Conservation (phyloP, 805 yeast species). For the Yarrowia divulgata region DNA sequence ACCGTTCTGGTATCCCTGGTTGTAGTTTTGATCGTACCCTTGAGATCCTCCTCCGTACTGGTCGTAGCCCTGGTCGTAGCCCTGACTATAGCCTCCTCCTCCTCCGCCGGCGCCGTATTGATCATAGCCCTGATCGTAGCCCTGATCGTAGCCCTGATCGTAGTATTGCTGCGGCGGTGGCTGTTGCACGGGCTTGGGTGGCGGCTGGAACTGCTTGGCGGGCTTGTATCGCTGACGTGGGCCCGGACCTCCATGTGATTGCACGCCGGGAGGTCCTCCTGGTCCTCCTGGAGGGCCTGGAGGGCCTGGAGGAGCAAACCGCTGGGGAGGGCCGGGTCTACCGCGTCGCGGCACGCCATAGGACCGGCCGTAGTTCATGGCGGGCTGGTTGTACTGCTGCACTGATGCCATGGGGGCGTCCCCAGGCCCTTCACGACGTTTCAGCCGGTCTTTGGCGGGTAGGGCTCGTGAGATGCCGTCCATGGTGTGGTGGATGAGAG, state of each 20-base stretch:
- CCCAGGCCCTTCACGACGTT: conserved; percentile 33
- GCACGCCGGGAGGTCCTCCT: conserved; percentile 8
- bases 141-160: conserved; percentile 24
- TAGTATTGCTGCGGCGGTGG: conserved; percentile 18
- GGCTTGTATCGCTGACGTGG: conserved; percentile 36
- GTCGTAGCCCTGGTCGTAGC: conserved; percentile 11
- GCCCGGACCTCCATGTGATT: conserved; percentile 25
- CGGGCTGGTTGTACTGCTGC: conserved; percentile 35
- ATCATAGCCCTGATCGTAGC: conserved; percentile 31
- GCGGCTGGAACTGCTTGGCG: conserved; percentile 9
- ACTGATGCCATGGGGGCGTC: conserved; percentile 32
- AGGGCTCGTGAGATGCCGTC: conserved; percentile 36
- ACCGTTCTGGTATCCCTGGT: background rate
- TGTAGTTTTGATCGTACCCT: background rate
- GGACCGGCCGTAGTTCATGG: conserved; percentile 31
- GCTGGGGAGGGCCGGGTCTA: conserved; percentile 13
- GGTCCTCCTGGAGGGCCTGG: background rate
- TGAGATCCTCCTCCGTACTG: conserved; percentile 41
- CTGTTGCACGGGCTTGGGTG: conserved; percentile 14
- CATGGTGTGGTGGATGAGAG: conserved; percentile 19
- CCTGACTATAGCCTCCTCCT: conserved; percentile 8
- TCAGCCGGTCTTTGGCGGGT: conserved; percentile 36
- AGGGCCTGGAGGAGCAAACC: conserved; percentile 26
- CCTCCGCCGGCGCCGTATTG: too few relatives aligned
- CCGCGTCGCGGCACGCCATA: conserved; percentile 37